Evolutionary conservation across 2,329 filamentous ascomycete genomes (phyloP).

Genomic region (Dothistroma pini): DNA sequence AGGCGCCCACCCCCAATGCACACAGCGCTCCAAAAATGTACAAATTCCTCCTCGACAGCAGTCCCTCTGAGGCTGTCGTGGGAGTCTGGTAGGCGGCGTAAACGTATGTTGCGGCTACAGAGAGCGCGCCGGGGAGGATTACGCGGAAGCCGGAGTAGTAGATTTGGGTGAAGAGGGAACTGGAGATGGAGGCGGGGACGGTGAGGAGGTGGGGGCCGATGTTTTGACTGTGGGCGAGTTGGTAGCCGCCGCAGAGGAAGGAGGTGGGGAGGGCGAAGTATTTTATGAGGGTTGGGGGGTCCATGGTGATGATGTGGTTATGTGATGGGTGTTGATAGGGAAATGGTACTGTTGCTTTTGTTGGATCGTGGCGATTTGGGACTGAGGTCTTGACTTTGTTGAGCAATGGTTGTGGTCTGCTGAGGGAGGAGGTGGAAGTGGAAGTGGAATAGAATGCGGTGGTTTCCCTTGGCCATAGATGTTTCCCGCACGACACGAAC

Average conservation of each 20-base stretch:
- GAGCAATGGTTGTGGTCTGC: no score
- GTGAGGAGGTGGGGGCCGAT: background rate
- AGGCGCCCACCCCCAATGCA: background rate
- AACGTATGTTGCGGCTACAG: background rate
- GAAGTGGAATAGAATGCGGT: background rate
- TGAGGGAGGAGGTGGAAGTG: background rate
- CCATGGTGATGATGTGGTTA: background rate
- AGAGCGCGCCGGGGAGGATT: conserved; percentile 37
- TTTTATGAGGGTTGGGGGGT: background rate
- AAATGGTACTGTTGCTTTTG: background rate
- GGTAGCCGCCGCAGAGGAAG: conserved; percentile 2
- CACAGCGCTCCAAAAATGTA: background rate
- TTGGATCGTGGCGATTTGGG: background rate
- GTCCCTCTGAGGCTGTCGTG: background rate
- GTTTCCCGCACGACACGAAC: background rate
- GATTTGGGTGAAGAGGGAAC: conserved; percentile 64
- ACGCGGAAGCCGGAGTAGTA: conserved; percentile 64
- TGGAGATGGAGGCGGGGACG: conserved; percentile 55
- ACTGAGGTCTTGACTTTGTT: background rate
- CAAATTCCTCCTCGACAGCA: background rate
- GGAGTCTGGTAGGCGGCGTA: background rate
- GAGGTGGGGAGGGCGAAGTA: background rate
- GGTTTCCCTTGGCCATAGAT: background rate
- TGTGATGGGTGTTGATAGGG: background rate
- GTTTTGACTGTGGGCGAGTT: conserved; percentile 1